Evolutionary conservation across 805 yeast species (phyloP).

Genomic region (Zygotorulaspora florentina): DNA sequence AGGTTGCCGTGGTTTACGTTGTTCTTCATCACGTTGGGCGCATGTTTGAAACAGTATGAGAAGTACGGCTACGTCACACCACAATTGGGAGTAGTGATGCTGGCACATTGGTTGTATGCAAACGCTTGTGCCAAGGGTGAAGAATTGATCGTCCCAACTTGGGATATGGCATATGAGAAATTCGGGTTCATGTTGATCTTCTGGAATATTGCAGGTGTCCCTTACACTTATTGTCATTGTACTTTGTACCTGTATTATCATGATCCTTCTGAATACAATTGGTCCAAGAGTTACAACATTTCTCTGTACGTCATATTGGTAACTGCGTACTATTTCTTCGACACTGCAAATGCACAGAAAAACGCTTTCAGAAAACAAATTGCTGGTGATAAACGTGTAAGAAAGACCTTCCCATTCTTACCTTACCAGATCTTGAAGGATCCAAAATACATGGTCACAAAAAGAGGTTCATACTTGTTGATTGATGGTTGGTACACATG

Average conservation of each 20-base stretch:
- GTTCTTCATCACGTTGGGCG: conserved; percentile 69
- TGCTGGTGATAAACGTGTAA: conserved; percentile 70
- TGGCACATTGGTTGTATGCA: conserved; percentile 92
- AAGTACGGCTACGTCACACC: conserved; percentile 73
- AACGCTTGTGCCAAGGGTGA: conserved; percentile 98
- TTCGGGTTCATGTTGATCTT: conserved; percentile 98
- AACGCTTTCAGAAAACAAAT: conserved; percentile 80
- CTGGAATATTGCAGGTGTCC: conserved; percentile 99
- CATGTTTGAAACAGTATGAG: conserved; percentile 76
- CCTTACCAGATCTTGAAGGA: conserved; percentile 78
- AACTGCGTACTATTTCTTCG: conserved; percentile 85
- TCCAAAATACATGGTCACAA: conserved; percentile 81
- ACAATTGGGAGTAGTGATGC: conserved; percentile 65
- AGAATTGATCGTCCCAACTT: conserved; percentile 92
- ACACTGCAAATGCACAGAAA: conserved; percentile 92
- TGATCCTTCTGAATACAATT: conserved; percentile 74
- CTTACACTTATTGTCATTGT: conserved; percentile 95
- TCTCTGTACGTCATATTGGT: conserved; percentile 54
- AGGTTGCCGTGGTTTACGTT: conserved; percentile 95
- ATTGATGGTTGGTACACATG: conserved; percentile 93
- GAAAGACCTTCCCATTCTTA: conserved; percentile 91
- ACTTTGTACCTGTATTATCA: conserved; percentile 80
- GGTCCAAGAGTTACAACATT: conserved; percentile 60
- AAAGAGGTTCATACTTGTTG: conserved; percentile 76
- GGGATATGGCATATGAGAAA: conserved; percentile 99